Evolutionary conservation across 371 early-diverging fungal species (phyloP), one percentile per base, ranked within the genome.

Genomic region (Syncephalis plumigaleata): DNA sequence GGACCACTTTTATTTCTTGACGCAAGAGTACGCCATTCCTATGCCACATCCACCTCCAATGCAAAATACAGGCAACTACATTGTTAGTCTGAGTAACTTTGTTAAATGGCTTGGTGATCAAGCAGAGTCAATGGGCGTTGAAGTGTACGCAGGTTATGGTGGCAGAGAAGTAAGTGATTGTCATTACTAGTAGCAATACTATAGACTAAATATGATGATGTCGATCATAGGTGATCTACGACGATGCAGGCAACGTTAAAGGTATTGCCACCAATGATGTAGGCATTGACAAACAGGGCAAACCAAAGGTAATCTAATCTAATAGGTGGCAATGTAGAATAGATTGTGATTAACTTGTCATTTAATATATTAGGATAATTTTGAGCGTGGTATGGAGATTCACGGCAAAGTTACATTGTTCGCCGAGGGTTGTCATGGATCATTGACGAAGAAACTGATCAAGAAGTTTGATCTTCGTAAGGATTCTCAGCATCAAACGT

Each of bases 351-450:
- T n/a, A n/a, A n/a, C n/a, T n/a, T n/a, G n/a, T n/a, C n/a, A n/a
- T n/a, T n/a, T n/a, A n/a, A n/a, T n/a, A n/a, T n/a, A n/a, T n/a
- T n/a, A n/a, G 73, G 86, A 86, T 42, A 77, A 63, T 36, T 97
- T 85, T 59, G 92, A 94, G 55, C 81, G 87, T 18, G 98, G 98
- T 23, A 96, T 97, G 84, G 91, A 83, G 61, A 74, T 97, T 49
- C 85, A 81, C 43, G 93, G 92, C 39, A 87, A 85, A 61, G 77
- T 95, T 20, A 95, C 96, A 9, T 59, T 95, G 38, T 91, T 97
- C 68, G 98, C 91, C 37, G 98, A 97, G 64, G 98, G 98, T 15
- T 95, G 95, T 61, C 96, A 96, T 53, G 97, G 98, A 13, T 87
- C 87, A 22, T 67, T 96, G 36, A 81, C 95, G 48, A 97, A 97